phyloP scores from a whole-genome alignment of 2,329 filamentous ascomycete species.

The Scopulariopsis brevicaulis region DNA sequence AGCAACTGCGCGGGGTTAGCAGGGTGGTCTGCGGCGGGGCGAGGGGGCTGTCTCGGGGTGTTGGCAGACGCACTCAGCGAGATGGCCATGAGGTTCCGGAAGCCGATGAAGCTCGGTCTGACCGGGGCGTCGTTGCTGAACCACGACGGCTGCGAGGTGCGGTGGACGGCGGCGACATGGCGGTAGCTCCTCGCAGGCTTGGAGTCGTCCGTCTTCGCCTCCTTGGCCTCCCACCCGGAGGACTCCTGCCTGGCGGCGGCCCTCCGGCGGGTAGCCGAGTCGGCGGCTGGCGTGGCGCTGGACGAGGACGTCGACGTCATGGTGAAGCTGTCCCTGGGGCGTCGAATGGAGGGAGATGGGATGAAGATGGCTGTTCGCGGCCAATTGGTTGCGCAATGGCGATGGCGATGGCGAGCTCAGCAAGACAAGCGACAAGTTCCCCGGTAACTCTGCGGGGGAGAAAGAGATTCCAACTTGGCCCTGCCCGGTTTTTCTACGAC shows the following conservation, averaged over 20 bases:
- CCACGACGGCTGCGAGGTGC: slow-evolving; percentile 59
- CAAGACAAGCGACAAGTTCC: background rate
- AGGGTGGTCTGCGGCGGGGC: background rate
- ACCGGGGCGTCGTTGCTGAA: slow-evolving; percentile 71
- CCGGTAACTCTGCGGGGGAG: background rate
- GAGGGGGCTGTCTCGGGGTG: background rate
- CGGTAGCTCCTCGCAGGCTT: slow-evolving; percentile 57
- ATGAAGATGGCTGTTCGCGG: background rate
- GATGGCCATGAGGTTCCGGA: slow-evolving; percentile 92
- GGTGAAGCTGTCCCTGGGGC: background rate
- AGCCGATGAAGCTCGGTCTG: slow-evolving; percentile 80
- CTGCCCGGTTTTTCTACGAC: background rate
- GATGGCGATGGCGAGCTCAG: background rate
- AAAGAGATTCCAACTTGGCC: background rate
- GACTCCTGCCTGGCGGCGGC: slow-evolving; percentile 4
- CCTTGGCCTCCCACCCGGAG: background rate
- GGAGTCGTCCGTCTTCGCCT: background rate
- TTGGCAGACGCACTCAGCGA: slow-evolving; percentile 52
- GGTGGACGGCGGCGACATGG: slow-evolving; percentile 83
- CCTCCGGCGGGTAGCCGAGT: slow-evolving; percentile 5
- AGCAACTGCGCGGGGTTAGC: slow-evolving; percentile 46
- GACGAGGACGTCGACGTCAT: slow-evolving; percentile 1
- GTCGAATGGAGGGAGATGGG: background rate
- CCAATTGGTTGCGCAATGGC: background rate
- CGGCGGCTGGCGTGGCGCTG: background rate